A percentile compares a stretch with the other conserved stretches of the same genome.
These are phyloP conservation scores for Diophrys appendiculata DNA, from an alignment of 73 alveolate genomes.

Conservation along the genomic window DNA sequence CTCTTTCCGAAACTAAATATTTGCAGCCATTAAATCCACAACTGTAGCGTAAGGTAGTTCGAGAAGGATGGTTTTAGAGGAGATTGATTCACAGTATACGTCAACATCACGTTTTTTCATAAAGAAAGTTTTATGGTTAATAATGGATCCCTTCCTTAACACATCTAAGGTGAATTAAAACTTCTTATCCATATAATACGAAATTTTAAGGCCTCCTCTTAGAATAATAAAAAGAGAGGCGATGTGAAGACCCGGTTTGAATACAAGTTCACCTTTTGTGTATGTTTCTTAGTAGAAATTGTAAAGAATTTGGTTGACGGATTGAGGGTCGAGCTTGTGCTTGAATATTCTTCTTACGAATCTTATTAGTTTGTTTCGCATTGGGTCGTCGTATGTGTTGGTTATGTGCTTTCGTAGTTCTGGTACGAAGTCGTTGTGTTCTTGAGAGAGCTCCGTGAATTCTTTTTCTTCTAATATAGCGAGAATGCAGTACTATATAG, in stretches of 20 bases:
- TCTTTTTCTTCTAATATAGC: slow-evolving; percentile 18
- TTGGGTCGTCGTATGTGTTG: background rate
- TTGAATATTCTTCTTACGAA: background rate
- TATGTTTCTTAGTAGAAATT: too few relatives aligned
- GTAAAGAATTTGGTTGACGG: background rate
- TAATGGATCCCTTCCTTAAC: background rate
- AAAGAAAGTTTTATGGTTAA: background rate
- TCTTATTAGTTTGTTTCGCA: background rate
- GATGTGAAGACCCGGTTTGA: background rate
- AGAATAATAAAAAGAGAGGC: background rate
- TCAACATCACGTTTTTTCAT: background rate
- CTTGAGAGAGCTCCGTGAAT: slow-evolving; percentile 8
- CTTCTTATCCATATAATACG: background rate
- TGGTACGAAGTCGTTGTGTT: background rate
- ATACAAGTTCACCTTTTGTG: background rate
- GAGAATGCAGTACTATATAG: slow-evolving; percentile 42
- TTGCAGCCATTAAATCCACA: background rate
- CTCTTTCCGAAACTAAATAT: background rate
- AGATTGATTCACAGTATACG: background rate
- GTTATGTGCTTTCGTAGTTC: background rate
- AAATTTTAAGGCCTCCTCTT: background rate
- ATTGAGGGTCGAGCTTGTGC: background rate
- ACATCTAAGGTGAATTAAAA: background rate
- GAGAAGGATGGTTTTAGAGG: background rate
- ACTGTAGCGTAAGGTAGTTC: background rate